These are phyloP conservation scores for Fusarium irregulare DNA, from an alignment of 2,329 filamentous ascomycete species.

Conservation along the genomic window DNA sequence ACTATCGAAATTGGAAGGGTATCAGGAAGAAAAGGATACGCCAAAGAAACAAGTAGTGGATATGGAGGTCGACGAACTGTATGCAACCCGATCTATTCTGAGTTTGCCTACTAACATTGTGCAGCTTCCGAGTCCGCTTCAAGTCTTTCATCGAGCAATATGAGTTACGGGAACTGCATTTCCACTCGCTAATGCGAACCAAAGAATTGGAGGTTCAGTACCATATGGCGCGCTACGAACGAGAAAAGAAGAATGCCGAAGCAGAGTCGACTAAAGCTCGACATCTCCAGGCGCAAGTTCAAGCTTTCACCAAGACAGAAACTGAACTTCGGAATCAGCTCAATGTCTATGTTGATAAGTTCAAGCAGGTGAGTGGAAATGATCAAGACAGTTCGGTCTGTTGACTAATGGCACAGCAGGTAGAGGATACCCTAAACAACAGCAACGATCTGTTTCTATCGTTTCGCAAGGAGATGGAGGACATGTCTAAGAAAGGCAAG, in stretches of 20 bases:
- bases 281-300: conserved; percentile 89
- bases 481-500: conserved; percentile 99
- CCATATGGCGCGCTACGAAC: conserved; percentile 87
- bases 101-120: conserved; percentile 8
- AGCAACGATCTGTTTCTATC: conserved; percentile 97
- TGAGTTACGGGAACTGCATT: conserved; percentile 93
- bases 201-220: conserved; percentile 97
- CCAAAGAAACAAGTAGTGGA: conserved; percentile 84
- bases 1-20: conserved; percentile 85
- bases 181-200: conserved; percentile 88
- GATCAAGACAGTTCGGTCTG: conserved; percentile 22
- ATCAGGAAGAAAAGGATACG: conserved; percentile 87
- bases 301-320: conserved; percentile 96
- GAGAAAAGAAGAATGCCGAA: conserved; percentile 89
- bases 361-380: conserved; percentile 85
- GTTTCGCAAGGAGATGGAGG: conserved; percentile 98
- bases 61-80: conserved; percentile 91
- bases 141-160: conserved; percentile 98
- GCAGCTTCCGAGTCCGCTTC: conserved; percentile 84
- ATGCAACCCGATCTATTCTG: conserved; percentile 50
- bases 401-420: conserved; percentile 65
- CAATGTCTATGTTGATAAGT: conserved; percentile 99
- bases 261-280: conserved; percentile 82
- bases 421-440: conserved; percentile 98
- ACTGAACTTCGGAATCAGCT: conserved; percentile 92